phyloP scores from a whole-genome alignment of 108 stramenopile genomes.

The Cyclostephanos tholiformis region DNA sequence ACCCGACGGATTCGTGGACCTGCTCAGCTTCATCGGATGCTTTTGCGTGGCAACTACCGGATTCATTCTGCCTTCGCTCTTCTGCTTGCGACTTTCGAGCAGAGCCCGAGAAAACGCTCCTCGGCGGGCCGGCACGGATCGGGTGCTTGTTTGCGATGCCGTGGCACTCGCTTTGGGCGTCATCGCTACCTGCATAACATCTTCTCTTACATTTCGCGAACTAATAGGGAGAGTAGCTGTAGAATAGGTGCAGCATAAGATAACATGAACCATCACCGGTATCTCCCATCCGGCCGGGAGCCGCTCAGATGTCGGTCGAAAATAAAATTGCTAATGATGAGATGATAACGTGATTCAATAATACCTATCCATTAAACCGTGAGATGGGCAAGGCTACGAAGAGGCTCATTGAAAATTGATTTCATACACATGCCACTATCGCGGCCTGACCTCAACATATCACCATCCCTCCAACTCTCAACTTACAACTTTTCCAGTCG shows the following conservation, averaged over 20 bases:
- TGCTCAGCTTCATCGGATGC: slow-evolving; percentile 76
- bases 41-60: slow-evolving; percentile 73
- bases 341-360: not conserved
- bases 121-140: not conserved
- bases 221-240: not conserved
- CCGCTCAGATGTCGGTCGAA: not conserved
- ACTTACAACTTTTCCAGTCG: too few species aligned
- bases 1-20: slow-evolving; percentile 68
- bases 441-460: too few species aligned
- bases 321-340: not conserved
- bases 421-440: too few species aligned
- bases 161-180: slow-evolving; percentile 22
- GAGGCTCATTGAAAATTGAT: not conserved
- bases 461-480: too few species aligned
- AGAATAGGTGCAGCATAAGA: not conserved
- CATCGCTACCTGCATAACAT: slow-evolving; percentile 20
- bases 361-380: not conserved
- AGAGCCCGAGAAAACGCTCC: not conserved
- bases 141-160: slow-evolving; percentile 3
- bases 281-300: not conserved
- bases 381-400: not conserved
- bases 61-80: slow-evolving; percentile 72
- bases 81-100: slow-evolving; percentile 32
- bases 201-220: slow-evolving; percentile 17
- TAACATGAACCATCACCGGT: too few species aligned